These are phyloP conservation scores for Fusarium heterosporum DNA, from an alignment of 2,329 filamentous ascomycete species.

Conservation along the genomic window DNA sequence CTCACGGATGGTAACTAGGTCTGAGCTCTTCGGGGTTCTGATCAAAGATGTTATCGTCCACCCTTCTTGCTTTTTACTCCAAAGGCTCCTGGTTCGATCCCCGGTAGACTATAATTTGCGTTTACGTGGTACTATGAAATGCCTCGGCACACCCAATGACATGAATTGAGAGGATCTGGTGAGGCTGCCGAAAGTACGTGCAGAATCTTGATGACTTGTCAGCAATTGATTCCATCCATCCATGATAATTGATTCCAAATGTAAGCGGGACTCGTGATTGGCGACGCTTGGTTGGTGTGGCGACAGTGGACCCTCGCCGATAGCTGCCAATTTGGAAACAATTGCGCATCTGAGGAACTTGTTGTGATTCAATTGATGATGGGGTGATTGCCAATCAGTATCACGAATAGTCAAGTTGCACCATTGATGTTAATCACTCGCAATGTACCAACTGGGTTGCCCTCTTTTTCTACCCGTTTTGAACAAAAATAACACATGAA, in stretches of 20 bases:
- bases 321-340: neutral
- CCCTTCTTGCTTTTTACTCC: neutral
- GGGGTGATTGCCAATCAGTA: neutral
- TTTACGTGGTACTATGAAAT: neutral
- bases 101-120: neutral
- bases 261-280: constrained; percentile 26
- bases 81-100: constrained; percentile 5
- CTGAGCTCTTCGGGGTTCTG: constrained; percentile 13
- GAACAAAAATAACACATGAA: neutral
- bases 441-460: neutral
- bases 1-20: constrained; percentile 23
- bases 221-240: constrained; percentile 26
- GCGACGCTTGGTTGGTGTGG: constrained; percentile 2
- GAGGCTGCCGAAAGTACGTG: constrained; percentile 16
- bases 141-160: neutral
- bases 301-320: no score
- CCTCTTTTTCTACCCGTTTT: constrained; percentile 9
- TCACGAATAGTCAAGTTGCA: neutral
- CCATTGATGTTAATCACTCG: neutral
- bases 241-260: constrained; percentile 32
- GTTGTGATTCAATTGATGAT: neutral
- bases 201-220: neutral
- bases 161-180: neutral
- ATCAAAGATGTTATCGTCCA: constrained; percentile 31
- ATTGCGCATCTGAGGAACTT: neutral